Percentiles rank a stretch among this genome's conserved stretches.
Conservation (phyloP, 352 stramenopile genomes). For the Pythium angustatum region DNA sequence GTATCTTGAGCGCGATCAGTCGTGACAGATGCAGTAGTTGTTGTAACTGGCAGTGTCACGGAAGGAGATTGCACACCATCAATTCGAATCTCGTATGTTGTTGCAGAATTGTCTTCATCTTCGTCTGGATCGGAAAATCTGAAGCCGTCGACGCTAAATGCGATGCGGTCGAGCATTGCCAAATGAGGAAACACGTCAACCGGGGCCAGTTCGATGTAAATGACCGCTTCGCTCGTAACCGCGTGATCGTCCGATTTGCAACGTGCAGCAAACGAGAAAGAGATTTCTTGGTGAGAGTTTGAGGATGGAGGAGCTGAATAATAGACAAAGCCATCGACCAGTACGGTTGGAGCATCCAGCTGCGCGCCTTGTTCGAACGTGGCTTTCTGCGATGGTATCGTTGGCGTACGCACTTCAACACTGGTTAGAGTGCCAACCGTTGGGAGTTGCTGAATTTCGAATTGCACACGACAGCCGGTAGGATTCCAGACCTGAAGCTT, state of each 20-base stretch:
- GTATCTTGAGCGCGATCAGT: slow-evolving; percentile 1
- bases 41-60: slow-evolving; percentile 18
- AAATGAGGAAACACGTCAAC: slow-evolving; percentile 26
- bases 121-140: slow-evolving; percentile 27
- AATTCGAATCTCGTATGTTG: slow-evolving; percentile 19
- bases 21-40: slow-evolving; percentile 14
- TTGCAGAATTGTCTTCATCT: slow-evolving; percentile 24
- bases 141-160: slow-evolving; percentile 20
- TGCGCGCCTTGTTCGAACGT: background rate
- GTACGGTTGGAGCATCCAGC: background rate
- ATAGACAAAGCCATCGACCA: slow-evolving; percentile 7
- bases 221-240: background rate
- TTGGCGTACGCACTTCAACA: background rate
- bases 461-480: slow-evolving; percentile 4
- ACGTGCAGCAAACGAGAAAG: slow-evolving; percentile 15
- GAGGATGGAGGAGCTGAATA: slow-evolving; percentile 6
- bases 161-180: slow-evolving; percentile 13
- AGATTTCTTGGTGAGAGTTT: slow-evolving; percentile 11
- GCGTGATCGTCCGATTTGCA: background rate
- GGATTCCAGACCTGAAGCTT: slow-evolving; percentile 12
- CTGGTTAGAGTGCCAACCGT: background rate
- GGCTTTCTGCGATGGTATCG: background rate
- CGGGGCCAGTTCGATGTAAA: slow-evolving; percentile 13
- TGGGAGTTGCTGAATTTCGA: slow-evolving; percentile 10
- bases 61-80: slow-evolving; percentile 21